Evolutionary conservation across 352 stramenopile species (phyloP).

Genomic region (Globisporangium heterothallicum): DNA sequence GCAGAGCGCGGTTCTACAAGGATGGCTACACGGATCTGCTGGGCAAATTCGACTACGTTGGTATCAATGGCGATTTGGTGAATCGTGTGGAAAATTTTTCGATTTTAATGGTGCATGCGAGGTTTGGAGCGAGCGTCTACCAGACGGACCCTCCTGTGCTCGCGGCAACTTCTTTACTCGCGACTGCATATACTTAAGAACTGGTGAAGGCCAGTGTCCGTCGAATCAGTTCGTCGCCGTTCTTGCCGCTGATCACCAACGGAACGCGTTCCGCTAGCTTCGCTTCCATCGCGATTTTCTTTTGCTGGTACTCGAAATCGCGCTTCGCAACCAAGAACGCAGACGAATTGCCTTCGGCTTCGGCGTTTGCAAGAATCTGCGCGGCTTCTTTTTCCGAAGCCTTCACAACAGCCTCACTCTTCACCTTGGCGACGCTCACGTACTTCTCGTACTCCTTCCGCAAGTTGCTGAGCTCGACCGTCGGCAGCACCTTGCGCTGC

Average conservation of each 20-base stretch:
- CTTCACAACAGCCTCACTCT: constrained; percentile 60
- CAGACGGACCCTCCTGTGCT: constrained; percentile 1
- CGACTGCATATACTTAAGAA: constrained; percentile 7
- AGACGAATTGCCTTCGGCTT: constrained; percentile 55
- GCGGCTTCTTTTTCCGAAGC: constrained; percentile 52
- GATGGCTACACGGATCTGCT: constrained; percentile 77
- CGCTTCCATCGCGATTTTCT: constrained; percentile 62
- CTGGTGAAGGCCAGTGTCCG: constrained; percentile 16
- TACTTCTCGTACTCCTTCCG: constrained; percentile 65
- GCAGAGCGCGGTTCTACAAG: constrained; percentile 71
- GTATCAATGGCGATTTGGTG: constrained; percentile 30
- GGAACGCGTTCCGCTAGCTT: constrained; percentile 49
- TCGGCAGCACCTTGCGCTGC: constrained; percentile 50
- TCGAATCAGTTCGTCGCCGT: constrained; percentile 76
- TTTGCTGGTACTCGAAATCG: constrained; percentile 68
- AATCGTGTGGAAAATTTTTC: constrained; percentile 1
- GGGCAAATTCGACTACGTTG: constrained; percentile 68
- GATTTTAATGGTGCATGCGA: background rate
- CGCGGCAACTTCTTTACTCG: constrained; percentile 14
- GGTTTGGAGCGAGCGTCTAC: background rate
- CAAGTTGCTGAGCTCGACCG: constrained; percentile 51
- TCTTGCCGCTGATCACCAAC: constrained; percentile 81
- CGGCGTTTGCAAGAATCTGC: constrained; percentile 44
- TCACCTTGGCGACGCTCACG: constrained; percentile 54
- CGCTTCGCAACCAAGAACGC: constrained; percentile 69